These are phyloP conservation scores for Colletotrichum noveboracense DNA, from an alignment of 2,329 filamentous ascomycete species.

Conservation along the genomic window DNA sequence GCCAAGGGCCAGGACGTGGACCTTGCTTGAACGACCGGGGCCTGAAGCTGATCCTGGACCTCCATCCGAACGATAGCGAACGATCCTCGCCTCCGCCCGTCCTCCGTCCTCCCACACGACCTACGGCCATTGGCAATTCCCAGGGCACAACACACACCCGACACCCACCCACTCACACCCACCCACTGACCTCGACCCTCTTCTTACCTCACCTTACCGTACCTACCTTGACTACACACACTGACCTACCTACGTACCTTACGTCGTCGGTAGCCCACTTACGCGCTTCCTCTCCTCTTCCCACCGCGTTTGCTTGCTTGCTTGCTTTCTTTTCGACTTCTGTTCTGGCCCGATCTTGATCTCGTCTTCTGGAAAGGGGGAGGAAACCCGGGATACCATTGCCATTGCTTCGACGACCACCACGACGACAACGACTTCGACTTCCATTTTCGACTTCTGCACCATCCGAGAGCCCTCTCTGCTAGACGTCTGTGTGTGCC, in stretches of 20 bases:
- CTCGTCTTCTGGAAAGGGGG: not conserved
- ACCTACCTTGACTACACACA: not conserved
- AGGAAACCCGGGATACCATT: not conserved
- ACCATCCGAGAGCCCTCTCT: not conserved
- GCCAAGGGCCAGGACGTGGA: not conserved
- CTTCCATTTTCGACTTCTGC: not conserved
- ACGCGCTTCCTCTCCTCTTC: conserved; percentile 16
- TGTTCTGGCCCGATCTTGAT: not conserved
- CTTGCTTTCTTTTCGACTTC: conserved; percentile 5
- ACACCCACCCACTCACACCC: not conserved
- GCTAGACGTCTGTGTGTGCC: not conserved
- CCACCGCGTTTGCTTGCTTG: not conserved
- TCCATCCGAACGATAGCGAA: conserved; percentile 2
- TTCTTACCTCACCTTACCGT: not conserved
- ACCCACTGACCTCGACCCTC: not conserved
- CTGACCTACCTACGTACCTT: not conserved
- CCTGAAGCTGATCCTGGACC: not conserved
- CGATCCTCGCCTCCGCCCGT: not conserved
- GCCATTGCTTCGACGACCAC: not conserved
- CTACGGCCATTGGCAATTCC: not conserved
- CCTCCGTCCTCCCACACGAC: not conserved
- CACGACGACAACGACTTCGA: not conserved
- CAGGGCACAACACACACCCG: not conserved
- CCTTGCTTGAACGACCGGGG: not conserved
- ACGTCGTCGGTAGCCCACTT: not conserved